Evolutionary conservation across 495 filamentous ascomycete species (phyloP), one percentile per base, ranked within the genome.

Genomic region (Trypethelium eluteriae): DNA sequence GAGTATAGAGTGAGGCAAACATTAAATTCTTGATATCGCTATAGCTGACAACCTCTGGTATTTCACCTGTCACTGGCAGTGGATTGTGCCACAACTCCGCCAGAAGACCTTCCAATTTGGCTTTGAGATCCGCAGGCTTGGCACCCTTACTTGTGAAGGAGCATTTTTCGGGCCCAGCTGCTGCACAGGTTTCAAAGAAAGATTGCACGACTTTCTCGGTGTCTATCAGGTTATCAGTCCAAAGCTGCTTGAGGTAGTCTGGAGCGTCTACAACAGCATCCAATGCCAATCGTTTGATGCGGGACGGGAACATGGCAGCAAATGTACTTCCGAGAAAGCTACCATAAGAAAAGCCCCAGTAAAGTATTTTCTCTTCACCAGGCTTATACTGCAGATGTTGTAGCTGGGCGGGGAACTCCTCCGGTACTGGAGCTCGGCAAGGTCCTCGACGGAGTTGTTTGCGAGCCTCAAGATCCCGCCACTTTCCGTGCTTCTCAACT

Each of bases 1-100:
- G 89, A 39, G 80, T 76, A 68, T 92, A 92, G 11, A 88, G 71
- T 4, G 78, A 67, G 0, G 67, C 67, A 39, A 84, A 81, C 11
- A 87, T 74, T 39, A 74, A 10, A 16, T 14, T 39, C 44, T 70
- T 69, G 6, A 75, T 34, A 59, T 76, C 76, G 63, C 71, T 73
- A 63, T 66, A 74, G 16, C 73, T 72, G 32, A 78, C 67, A 18
- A 77, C 64, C 47, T 78, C 72, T 18, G 75, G 72, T 10, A 39
- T 70, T 18, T 69, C 57, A 1, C 67, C 64, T 12, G 74, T 70
- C 16, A 87, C 75, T 36, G 81, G 76, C 16, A 86, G 70, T 1
- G 85, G 84, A 62, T 82, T 75, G 35, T 78, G 72, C 62, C 79
- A 79, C 35, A 86, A 71, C 6, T 63, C 70, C 14, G 71, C 38